These are phyloP conservation scores for Inonotus hispidus DNA, from an alignment of 1,284 basidiomycete genomes.

Conservation along the genomic window DNA sequence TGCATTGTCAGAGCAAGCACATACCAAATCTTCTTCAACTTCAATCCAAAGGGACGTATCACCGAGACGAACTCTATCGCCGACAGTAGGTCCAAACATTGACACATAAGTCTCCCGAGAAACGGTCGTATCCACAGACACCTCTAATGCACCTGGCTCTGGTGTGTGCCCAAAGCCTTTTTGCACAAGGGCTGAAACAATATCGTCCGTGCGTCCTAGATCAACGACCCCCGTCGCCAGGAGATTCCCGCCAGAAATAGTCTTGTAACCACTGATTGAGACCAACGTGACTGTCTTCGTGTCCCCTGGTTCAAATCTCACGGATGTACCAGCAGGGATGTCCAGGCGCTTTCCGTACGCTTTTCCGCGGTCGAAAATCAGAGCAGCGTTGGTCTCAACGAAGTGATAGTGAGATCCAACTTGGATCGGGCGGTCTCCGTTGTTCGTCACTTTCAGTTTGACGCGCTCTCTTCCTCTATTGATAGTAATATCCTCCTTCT, in stretches of 20 bases:
- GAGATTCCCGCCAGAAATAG: conserved; percentile 79
- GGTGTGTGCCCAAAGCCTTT: conserved; percentile 60
- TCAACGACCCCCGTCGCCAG: conserved; percentile 60
- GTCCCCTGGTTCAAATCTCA: conserved; percentile 96
- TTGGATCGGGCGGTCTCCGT: conserved; percentile 93
- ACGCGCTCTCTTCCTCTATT: conserved; percentile 71
- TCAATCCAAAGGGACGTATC: conserved; percentile 92
- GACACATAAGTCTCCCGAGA: conserved; percentile 71
- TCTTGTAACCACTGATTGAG: conserved; percentile 66
- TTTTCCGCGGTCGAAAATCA: conserved; percentile 79
- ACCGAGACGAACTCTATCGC: conserved; percentile 84
- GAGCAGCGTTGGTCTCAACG: conserved; percentile 79
- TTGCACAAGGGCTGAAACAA: conserved; percentile 39
- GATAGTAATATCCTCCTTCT: conserved; percentile 65
- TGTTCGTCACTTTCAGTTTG: conserved; percentile 80
- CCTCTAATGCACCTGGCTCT: conserved; percentile 50
- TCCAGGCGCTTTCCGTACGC: conserved; percentile 87
- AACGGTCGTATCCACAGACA: conserved; percentile 47
- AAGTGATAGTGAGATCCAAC: conserved; percentile 95
- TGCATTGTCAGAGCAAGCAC: background rate
- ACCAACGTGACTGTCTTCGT: conserved; percentile 81
- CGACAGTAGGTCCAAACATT: conserved; percentile 94
- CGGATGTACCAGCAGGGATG: conserved; percentile 90
- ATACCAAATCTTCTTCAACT: conserved; percentile 83
- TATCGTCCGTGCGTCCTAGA: conserved; percentile 37